Evolutionary conservation across 768 basidiomycete genomes (phyloP).

Genomic region (Boletus tomentosulus): DNA sequence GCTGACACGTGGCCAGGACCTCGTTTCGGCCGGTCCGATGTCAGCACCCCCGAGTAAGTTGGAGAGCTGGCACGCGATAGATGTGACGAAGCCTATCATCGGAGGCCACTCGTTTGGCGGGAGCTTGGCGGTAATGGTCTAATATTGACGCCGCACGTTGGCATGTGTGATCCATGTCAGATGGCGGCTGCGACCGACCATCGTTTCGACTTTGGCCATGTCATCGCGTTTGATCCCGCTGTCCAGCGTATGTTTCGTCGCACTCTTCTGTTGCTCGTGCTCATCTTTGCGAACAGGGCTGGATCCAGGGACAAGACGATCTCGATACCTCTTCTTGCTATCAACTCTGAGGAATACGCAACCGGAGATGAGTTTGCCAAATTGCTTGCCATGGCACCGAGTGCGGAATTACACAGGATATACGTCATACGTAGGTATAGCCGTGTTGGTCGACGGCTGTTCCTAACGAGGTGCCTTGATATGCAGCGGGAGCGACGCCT

Average conservation of each 20-base stretch:
- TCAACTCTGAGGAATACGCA: conserved; percentile 41
- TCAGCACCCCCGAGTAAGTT: conserved; percentile 4
- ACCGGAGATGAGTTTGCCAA: conserved; percentile 33
- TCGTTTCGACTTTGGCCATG: conserved; percentile 23
- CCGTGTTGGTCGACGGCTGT: neutral
- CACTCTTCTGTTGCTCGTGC: conserved; percentile 11
- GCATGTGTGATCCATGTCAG: conserved; percentile 3
- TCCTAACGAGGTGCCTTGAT: neutral
- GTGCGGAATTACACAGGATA: conserved; percentile 3
- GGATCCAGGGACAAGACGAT: conserved; percentile 22
- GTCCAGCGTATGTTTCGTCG: conserved; percentile 18
- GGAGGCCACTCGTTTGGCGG: too few species aligned
- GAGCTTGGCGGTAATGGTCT: neutral
- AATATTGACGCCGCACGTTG: neutral
- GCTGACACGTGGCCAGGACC: neutral
- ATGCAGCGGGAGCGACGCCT: conserved; percentile 29
- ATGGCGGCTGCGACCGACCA: conserved; percentile 23
- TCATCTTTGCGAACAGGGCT: conserved; percentile 18
- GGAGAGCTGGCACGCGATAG: conserved; percentile 18
- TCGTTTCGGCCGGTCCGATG: neutral
- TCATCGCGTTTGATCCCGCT: conserved; percentile 30
- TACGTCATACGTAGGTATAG: conserved; percentile 11
- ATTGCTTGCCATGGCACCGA: conserved; percentile 28
- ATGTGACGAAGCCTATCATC: conserved; percentile 23
- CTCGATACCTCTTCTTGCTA: conserved; percentile 34